These are phyloP conservation scores for Laguncularia racemosa DNA, from an alignment of 345 rosid species.

Conservation along the genomic window DNA sequence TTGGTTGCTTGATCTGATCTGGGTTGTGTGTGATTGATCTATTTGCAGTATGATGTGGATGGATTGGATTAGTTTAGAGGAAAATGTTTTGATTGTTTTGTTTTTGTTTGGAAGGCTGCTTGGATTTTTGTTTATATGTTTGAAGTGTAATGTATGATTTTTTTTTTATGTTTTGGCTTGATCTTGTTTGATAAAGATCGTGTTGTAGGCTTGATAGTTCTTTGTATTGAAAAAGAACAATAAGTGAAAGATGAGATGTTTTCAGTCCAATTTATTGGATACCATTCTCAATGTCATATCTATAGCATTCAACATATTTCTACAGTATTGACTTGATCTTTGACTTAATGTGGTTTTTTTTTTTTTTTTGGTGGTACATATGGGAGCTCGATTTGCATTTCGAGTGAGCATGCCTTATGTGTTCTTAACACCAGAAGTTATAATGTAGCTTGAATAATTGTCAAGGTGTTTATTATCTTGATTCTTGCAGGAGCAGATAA, in stretches of 20 bases:
- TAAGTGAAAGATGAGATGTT: neutral
- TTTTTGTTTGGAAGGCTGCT: neutral
- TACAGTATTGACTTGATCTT: too few relatives aligned
- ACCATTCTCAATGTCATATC: too few relatives aligned
- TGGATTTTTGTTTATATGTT: constrained; percentile 1
- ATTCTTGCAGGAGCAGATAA: constrained; percentile 67
- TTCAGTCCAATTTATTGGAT: too few relatives aligned
- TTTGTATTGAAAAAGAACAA: neutral
- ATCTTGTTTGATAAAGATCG: constrained; percentile 18
- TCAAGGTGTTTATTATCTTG: constrained; percentile 15
- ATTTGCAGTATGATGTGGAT: neutral
- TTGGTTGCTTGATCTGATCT: constrained; percentile 39
- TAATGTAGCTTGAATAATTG: constrained; percentile 15
- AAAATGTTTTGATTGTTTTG: neutral
- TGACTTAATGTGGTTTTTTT: too few relatives aligned
- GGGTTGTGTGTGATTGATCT: constrained; percentile 10
- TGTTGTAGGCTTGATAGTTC: neutral
- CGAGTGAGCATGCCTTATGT: neutral
- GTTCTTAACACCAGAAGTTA: neutral
- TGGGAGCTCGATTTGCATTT: too few relatives aligned
- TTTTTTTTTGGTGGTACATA: too few relatives aligned
- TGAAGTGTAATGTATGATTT: constrained; percentile 16
- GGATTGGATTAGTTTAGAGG: neutral
- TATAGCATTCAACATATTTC: too few relatives aligned
- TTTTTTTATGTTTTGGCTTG: constrained; percentile 16